Conservation (phyloP, 306 rosid species). For the Cicer judaicum region DNA sequence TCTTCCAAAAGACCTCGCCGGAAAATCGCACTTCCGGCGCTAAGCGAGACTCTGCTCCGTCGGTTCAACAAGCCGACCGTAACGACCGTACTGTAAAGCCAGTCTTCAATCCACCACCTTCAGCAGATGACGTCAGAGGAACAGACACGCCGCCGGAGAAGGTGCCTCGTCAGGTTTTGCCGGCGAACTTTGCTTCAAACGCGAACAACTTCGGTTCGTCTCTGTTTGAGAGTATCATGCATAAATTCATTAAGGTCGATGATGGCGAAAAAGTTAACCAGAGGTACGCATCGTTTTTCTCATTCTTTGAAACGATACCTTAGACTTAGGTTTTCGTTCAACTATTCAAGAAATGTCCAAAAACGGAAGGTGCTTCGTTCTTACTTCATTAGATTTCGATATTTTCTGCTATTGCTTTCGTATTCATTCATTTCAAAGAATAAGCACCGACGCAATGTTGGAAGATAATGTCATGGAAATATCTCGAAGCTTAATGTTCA, state of each 20-base stretch:
- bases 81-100: constrained; percentile 22
- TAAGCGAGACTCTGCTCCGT: constrained; percentile 40
- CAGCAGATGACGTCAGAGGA: constrained; percentile 70
- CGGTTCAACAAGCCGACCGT: constrained; percentile 34
- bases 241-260: constrained; percentile 70
- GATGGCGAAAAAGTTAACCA: constrained; percentile 48
- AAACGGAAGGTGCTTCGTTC: constrained; percentile 8
- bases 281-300: constrained; percentile 48
- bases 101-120: constrained; percentile 36
- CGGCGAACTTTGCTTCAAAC: constrained; percentile 41
- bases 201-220: constrained; percentile 53
- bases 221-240: constrained; percentile 80
- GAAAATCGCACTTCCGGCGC: constrained; percentile 47
- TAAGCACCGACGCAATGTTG: background rate
- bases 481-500: constrained; percentile 16
- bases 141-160: constrained; percentile 98
- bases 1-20: constrained; percentile 65
- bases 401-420: background rate
- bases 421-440: background rate
- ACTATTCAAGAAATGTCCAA: background rate
- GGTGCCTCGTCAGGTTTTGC: constrained; percentile 73
- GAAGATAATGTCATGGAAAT: background rate
- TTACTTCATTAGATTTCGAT: background rate
- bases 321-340: constrained; percentile 46
- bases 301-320: background rate